Evolutionary conservation across 768 basidiomycete species (phyloP).

Genomic region (Leccinum boreale): DNA sequence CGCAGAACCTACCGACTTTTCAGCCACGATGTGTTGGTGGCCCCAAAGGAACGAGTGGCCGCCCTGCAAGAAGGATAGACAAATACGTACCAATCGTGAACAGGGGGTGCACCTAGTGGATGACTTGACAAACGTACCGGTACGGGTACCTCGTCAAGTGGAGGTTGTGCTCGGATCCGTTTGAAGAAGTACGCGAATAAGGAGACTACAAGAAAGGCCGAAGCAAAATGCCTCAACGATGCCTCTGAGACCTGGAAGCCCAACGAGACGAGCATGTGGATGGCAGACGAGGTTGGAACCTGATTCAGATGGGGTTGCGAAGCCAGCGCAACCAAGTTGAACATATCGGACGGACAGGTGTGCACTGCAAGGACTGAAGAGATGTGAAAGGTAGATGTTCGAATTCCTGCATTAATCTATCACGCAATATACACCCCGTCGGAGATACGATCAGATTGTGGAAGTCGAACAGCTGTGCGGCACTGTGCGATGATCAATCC

Average conservation of each 20-base stretch:
- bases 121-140: neutral
- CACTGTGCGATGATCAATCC: neutral
- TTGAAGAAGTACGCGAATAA: neutral
- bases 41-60: constrained; percentile 3
- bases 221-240: neutral
- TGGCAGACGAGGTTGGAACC: neutral
- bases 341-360: neutral
- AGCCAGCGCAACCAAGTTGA: neutral
- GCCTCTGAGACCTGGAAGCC: neutral
- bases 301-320: neutral
- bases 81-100: neutral
- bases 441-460: neutral
- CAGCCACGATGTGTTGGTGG: constrained; percentile 1
- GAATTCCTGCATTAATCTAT: neutral
- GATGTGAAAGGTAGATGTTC: neutral
- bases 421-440: neutral
- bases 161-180: neutral
- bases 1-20: constrained; percentile 5
- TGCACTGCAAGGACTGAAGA: neutral
- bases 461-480: neutral
- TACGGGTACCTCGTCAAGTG: neutral
- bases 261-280: neutral
- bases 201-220: neutral
- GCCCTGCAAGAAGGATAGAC: neutral
- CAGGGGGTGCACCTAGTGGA: neutral